Conservation (phyloP, 176 grass and related monocot genomes). For the Paspalum vaginatum region DNA sequence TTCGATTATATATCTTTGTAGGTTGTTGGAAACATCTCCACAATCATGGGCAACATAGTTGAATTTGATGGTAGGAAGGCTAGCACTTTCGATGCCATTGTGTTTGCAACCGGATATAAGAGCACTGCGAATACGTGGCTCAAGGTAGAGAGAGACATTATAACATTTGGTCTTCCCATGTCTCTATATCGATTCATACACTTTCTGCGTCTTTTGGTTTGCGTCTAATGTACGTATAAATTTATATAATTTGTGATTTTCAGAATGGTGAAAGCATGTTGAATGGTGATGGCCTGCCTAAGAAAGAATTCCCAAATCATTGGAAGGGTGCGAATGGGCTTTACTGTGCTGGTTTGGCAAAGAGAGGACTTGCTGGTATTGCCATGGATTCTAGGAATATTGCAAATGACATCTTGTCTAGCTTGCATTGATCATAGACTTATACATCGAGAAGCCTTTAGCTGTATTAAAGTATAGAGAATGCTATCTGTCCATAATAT, state of each 20-base stretch:
- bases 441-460: too few relatives aligned
- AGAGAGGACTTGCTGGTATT: constrained; percentile 30
- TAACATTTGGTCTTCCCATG: neutral
- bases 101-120: constrained; percentile 62
- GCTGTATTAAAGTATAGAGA: too few relatives aligned
- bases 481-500: too few relatives aligned
- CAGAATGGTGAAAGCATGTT: constrained; percentile 7
- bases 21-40: constrained; percentile 1
- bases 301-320: constrained; percentile 16
- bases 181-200: neutral
- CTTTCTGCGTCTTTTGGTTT: too few relatives aligned
- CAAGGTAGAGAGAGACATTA: constrained; percentile 36
- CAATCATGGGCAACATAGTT: constrained; percentile 34
- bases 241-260: neutral
- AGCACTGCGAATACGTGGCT: constrained; percentile 44
- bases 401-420: constrained; percentile 23
- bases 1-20: neutral
- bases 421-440: neutral
- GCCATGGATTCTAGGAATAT: constrained; percentile 41
- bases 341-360: constrained; percentile 37
- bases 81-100: constrained; percentile 30
- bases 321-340: constrained; percentile 52
- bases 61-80: constrained; percentile 19
- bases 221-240: too few relatives aligned
- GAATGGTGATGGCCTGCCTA: constrained; percentile 13